Conservation (phyloP, 2,329 filamentous ascomycete species). For the Phoma sp. region DNA sequence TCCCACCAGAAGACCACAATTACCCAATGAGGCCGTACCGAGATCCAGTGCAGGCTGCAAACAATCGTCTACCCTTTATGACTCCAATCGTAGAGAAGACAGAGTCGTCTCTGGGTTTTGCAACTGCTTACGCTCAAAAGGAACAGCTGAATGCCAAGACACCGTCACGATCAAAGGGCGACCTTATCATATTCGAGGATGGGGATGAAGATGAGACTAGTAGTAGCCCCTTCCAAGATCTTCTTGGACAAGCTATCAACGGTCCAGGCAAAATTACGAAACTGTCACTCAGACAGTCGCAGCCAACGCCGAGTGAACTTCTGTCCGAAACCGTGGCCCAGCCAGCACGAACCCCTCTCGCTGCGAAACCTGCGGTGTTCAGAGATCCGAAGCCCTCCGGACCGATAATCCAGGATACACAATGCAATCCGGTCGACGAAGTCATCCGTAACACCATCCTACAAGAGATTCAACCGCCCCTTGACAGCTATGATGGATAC, state of each 20-base stretch:
- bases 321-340: conserved; percentile 15
- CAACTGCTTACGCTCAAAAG: conserved; percentile 57
- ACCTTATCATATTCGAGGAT: conserved; percentile 49
- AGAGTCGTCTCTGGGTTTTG: conserved; percentile 77
- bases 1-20: conserved; percentile 86
- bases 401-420: conserved; percentile 79
- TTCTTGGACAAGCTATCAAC: conserved; percentile 59
- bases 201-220: conserved; percentile 54
- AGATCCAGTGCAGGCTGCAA: conserved; percentile 79
- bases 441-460: conserved; percentile 77
- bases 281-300: conserved; percentile 58
- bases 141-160: conserved; percentile 75
- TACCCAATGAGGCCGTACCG: conserved; percentile 81
- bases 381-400: conserved; percentile 60
- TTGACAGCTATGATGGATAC: conserved; percentile 80
- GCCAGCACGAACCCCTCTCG: conserved; percentile 24
- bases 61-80: conserved; percentile 96
- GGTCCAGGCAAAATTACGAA: conserved; percentile 57
- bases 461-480: conserved; percentile 73
- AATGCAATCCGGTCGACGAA: conserved; percentile 91
- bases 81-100: conserved; percentile 97
- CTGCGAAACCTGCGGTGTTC: conserved; percentile 51
- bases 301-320: conserved; percentile 36
- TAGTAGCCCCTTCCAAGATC: conserved; percentile 77
- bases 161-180: conserved; percentile 68